Evolutionary conservation across 1,284 basidiomycete species (phyloP), one percentile per base, ranked within the genome.

Genomic region (Melanopsichium pennsylvanicum): DNA sequence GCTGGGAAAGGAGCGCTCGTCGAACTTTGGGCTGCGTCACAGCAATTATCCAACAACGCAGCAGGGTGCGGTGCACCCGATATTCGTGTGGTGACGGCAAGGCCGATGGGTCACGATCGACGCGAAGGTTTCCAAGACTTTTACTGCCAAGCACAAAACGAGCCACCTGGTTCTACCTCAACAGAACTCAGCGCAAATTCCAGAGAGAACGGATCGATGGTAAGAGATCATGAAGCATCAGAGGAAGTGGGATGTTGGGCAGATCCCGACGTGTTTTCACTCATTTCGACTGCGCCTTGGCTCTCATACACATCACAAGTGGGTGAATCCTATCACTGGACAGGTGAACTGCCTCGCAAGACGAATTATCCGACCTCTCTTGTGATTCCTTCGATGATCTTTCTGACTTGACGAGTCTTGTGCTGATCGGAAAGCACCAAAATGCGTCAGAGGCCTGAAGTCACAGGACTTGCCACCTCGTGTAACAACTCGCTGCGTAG

Each of bases 81-180:
- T 3, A 47, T 70, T 11, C 51, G 68, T 2, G 36, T 70, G 10
- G 68, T 67, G 2, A 44, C 58, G 5, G 57, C 68, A 7, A 34
- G 57, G 18, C 43, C 48, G 3, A 51, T 45, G 12, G 68, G 63
- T 2, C 63, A 66, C 52, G 68, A 70, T 38, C 48, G 57, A 19
- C 40, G 48, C 18, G 68, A 70, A 35, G 44, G 45, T n/a, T 56
- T 60, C 26, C 37, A 52, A 33, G 68, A 70, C 35, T 70, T 61
- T 23, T 48, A 50, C 42, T 68, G 61, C 22, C 60, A 70, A 38
- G 50, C 58, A 15, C 58, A 54, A 21, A 33, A 60, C 31, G 42
- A 45, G n/a, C 27, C 19, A 5, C 27, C 21, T 22, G 22, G 25
- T 21, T n/a, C 23, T 6, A 25, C 4, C 9, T 15, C 5, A 10